Evolutionary conservation across 192 early-diverging fungal species (phyloP), one percentile per base, ranked within the genome.

Genomic region (Coemansia reversa): DNA sequence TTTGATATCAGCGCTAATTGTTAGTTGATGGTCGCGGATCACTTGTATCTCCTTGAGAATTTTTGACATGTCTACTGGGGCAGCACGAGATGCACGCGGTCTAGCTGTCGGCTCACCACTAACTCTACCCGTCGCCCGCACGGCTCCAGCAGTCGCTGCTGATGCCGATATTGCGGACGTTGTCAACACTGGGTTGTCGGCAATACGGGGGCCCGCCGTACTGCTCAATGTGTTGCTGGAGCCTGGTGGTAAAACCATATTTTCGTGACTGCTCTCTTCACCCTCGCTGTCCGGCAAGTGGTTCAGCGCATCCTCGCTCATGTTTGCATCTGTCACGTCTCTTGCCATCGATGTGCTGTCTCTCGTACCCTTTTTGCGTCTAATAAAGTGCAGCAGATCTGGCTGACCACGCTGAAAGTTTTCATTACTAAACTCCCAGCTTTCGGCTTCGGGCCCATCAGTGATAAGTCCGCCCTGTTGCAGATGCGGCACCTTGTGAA

Each of bases 401-500:
- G 94, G 94, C 68, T 93, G 89, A 55, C 88, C 88, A 42, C 92
- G 86, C 74, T 91, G 90, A 66, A 98, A 98, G 63, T 96, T 87
- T 0, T 86, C 85, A 67, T 98, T 94, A 56, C 83, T 86, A 74
- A 98, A 98, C 76, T 98, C 94, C 91, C 90, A 94, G 55, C 86
- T 83, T 72, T 98, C 96, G 0, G 91, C 84, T 24, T 85, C 85
- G 1, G 82, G 84, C 19, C 65, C 63, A 27, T 92, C 91, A 5
- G 90, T 75, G 5, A 87, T 83, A 30, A 97, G 82, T 2, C 93
- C 91, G 28, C 96, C 96, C 53, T 94, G 91, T 60, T 93, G 91
- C 14, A 95, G 69, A 70, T 96, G 92, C n/a, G 93, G 94, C 14
- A 97, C 87, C 60, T 98, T 98, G 78, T 95, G 94, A 65, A 99